Percentiles rank a stretch among this genome's conserved stretches.
Evolutionary conservation across 257 asterid species (phyloP).

Genomic region (Solanum megistacrolobum): DNA sequence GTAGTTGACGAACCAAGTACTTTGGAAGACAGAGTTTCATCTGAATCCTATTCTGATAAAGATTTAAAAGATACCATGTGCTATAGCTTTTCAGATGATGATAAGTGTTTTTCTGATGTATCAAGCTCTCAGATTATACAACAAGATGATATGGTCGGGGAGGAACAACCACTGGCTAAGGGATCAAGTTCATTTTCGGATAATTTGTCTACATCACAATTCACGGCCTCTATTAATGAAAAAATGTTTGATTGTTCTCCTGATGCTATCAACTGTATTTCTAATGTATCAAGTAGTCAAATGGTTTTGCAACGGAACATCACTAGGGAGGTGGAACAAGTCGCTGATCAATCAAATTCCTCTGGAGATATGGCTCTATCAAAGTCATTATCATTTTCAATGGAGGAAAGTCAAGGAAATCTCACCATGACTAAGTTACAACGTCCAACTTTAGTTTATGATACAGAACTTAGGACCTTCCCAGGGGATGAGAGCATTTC

Average conservation of each 20-base stretch:
- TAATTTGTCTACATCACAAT: neutral
- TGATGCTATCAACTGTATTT: neutral
- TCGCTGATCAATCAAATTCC: neutral
- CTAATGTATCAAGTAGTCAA: neutral
- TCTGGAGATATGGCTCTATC: neutral
- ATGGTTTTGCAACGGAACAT: neutral
- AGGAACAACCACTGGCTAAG: neutral
- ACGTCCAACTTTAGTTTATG: conserved; percentile 10
- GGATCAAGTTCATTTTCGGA: neutral
- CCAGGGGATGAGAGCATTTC: neutral
- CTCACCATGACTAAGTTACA: neutral
- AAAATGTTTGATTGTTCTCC: neutral
- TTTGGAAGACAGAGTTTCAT: neutral
- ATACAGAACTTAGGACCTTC: conserved; percentile 7
- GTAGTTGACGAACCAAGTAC: neutral
- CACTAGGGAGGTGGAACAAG: neutral
- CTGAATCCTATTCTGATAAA: conserved; percentile 1
- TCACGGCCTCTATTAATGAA: neutral
- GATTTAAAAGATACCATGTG: neutral
- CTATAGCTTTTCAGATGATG: conserved; percentile 2
- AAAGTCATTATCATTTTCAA: neutral
- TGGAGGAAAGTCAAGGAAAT: neutral
- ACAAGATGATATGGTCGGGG: neutral
- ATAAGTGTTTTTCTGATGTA: neutral
- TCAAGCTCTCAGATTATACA: neutral